Evolutionary conservation across 2,329 filamentous ascomycete genomes (phyloP).

Genomic region (Diplodia sapinea): DNA sequence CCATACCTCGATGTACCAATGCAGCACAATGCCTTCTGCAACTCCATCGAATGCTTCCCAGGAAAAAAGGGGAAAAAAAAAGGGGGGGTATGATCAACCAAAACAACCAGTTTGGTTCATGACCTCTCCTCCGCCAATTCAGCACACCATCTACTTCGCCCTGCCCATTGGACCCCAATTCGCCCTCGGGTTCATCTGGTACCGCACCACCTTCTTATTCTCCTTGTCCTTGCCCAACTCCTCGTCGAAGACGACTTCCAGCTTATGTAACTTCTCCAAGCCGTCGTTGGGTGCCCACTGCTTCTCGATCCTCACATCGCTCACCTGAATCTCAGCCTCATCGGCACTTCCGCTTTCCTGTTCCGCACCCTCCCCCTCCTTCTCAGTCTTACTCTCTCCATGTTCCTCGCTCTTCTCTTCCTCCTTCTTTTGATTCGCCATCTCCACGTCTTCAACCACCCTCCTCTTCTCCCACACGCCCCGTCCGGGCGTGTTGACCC

Average conservation of each 20-base stretch:
- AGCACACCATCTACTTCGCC: slow-evolving; percentile 48
- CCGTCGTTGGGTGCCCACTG: background rate
- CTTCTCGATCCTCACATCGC: background rate
- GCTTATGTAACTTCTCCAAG: slow-evolving; percentile 40
- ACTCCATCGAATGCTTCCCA: background rate
- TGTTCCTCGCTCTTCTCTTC: slow-evolving; percentile 39
- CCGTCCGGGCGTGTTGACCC: slow-evolving; percentile 72
- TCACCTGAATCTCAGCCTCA: background rate
- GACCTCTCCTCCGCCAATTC: background rate
- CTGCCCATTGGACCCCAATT: slow-evolving; percentile 88
- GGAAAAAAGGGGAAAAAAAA: background rate
- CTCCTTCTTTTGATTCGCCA: slow-evolving; percentile 41
- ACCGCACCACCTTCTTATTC: slow-evolving; percentile 74
- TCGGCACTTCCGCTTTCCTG: background rate
- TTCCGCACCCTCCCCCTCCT: slow-evolving; percentile 33
- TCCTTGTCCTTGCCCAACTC: slow-evolving; percentile 72
- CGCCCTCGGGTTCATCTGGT: slow-evolving; percentile 86
- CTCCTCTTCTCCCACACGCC: slow-evolving; percentile 62
- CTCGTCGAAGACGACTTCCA: slow-evolving; percentile 80
- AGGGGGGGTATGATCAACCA: too few relatives aligned
- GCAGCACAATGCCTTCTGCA: background rate
- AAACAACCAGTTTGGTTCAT: too few relatives aligned
- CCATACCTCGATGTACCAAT: background rate
- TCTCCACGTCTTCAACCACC: slow-evolving; percentile 39
- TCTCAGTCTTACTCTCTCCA: slow-evolving; percentile 48